Percentiles rank a stretch among this genome's conserved stretches.
These are phyloP conservation scores for Ceratobasidium sp. DNA, from an alignment of 1,284 basidiomycete genomes.

Conservation along the genomic window DNA sequence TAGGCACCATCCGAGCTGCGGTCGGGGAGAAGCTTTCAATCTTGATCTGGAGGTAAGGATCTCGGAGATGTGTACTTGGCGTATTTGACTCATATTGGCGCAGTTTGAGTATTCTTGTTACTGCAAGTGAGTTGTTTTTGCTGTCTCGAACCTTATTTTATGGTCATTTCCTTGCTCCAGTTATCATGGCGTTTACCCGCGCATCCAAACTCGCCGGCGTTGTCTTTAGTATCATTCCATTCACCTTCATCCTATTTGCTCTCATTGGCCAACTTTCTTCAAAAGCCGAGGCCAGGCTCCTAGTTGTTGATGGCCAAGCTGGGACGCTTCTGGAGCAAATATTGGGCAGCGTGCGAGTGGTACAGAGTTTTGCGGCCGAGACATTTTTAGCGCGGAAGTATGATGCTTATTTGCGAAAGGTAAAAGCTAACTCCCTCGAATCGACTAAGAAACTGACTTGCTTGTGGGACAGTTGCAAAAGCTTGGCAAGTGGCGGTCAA, in stretches of 20 bases:
- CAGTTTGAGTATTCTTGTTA: conserved; percentile 43
- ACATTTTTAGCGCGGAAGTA: conserved; percentile 46
- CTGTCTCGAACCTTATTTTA: background rate
- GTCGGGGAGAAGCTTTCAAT: conserved; percentile 52
- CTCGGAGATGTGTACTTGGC: background rate
- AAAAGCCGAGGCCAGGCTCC: conserved; percentile 44
- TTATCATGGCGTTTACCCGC: conserved; percentile 50
- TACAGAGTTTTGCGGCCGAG: conserved; percentile 51
- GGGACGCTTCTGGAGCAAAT: conserved; percentile 52
- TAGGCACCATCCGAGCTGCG: conserved; percentile 49
- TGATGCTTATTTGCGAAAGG: conserved; percentile 42
- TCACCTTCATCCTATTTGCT: conserved; percentile 46
- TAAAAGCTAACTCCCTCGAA: background rate
- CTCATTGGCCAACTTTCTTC: conserved; percentile 47
- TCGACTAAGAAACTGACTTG: background rate
- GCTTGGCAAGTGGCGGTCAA: conserved; percentile 45
- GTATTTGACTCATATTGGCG: background rate
- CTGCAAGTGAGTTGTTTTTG: conserved; percentile 43
- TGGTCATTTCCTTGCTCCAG: conserved; percentile 38
- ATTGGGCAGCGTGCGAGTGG: conserved; percentile 50
- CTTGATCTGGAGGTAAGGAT: conserved; percentile 45
- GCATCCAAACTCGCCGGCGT: conserved; percentile 51
- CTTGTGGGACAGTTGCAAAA: conserved; percentile 45
- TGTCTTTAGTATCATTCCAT: conserved; percentile 50
- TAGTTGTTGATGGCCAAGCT: conserved; percentile 49